Evolutionary conservation across 306 rosid species (phyloP).

Genomic region (Malus asiatica): DNA sequence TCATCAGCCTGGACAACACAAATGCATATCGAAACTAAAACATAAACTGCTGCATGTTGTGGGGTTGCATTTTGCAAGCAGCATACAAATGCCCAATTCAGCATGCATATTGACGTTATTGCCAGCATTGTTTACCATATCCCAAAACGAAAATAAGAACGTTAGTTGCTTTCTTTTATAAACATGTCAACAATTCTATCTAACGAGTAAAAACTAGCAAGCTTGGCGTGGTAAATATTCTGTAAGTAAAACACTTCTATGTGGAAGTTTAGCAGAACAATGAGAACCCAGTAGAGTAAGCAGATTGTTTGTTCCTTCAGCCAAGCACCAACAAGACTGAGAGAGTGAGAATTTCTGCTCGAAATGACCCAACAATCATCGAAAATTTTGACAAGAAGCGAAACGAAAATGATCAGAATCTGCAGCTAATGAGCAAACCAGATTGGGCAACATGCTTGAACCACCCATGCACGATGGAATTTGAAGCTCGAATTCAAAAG

Average conservation of each 20-base stretch:
- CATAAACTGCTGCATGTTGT: neutral
- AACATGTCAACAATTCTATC: neutral
- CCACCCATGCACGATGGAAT: slow-evolving; percentile 21
- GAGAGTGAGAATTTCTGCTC: neutral
- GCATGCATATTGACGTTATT: neutral
- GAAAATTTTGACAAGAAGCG: neutral
- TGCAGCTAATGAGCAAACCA: slow-evolving; percentile 2
- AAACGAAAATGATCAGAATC: neutral
- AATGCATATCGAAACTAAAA: neutral
- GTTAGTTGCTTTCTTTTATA: neutral
- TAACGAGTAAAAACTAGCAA: neutral
- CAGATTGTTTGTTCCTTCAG: neutral
- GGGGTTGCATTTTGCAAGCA: neutral
- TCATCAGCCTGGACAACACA: neutral
- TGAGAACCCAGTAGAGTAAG: neutral
- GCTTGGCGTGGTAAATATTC: neutral
- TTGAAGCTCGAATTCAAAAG: slow-evolving; percentile 11
- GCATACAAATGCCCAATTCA: slow-evolving; percentile 1
- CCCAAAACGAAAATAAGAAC: neutral
- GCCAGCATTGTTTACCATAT: neutral
- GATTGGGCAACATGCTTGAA: slow-evolving; percentile 3
- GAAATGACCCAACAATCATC: neutral
- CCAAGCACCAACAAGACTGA: neutral
- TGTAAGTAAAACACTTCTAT: neutral
- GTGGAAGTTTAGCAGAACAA: neutral